A percentile compares a stretch with the other conserved stretches of the same genome.
These are phyloP conservation scores for Hibiscus syriacus DNA, from an alignment of 345 rosid species.

Conservation along the genomic window DNA sequence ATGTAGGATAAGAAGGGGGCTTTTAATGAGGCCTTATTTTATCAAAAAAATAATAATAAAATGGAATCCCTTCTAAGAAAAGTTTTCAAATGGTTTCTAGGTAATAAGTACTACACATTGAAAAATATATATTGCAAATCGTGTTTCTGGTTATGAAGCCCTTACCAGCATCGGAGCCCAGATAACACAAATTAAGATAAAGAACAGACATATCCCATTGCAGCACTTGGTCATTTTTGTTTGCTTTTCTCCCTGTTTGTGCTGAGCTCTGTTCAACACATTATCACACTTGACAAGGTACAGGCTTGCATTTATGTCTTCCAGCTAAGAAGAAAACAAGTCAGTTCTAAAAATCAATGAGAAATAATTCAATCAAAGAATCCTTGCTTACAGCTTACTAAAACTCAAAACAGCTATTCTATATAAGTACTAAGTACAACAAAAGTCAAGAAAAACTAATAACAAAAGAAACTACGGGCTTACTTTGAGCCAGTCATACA, in stretches of 20 bases:
- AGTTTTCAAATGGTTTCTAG: background rate
- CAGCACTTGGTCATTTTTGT: conserved; percentile 90
- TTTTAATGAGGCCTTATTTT: too few relatives aligned
- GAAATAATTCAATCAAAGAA: conserved; percentile 6
- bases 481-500: conserved; percentile 99
- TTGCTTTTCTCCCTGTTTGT: conserved; percentile 89
- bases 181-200: conserved; percentile 78
- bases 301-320: conserved; percentile 85
- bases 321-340: conserved; percentile 49
- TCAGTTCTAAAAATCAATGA: conserved; percentile 24
- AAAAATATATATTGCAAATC: background rate
- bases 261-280: conserved; percentile 70
- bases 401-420: background rate
- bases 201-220: conserved; percentile 92
- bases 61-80: background rate
- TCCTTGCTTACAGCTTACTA: background rate
- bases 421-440: background rate
- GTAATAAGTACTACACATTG: background rate
- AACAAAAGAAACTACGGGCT: conserved; percentile 2
- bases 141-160: conserved; percentile 6
- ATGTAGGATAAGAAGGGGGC: too few relatives aligned
- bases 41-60: too few relatives aligned
- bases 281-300: conserved; percentile 96
- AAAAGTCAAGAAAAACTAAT: background rate
- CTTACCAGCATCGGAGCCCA: conserved; percentile 99